Evolutionary conservation across 1,139 yeast species (phyloP).

Genomic region (Meyerozyma smithsonii): DNA sequence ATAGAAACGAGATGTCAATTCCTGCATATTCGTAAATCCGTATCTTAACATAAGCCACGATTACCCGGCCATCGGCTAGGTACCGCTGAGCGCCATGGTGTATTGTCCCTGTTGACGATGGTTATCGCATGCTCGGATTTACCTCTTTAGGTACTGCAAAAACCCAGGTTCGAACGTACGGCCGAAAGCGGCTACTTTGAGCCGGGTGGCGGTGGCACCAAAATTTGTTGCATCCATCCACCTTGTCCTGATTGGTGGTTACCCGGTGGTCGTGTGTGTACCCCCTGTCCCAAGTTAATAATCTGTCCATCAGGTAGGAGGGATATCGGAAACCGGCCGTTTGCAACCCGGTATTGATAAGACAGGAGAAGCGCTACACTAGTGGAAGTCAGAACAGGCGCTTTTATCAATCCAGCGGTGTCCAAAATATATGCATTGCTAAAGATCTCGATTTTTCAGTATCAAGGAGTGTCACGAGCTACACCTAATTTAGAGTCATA

Average conservation of each 20-base stretch:
- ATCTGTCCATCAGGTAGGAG: slow-evolving; percentile 2
- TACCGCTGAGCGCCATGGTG: too few relatives aligned
- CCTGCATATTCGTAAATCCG: too few relatives aligned
- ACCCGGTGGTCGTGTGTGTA: not conserved
- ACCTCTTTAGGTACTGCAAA: too few relatives aligned
- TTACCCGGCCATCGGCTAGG: not conserved
- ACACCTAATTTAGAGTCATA: slow-evolving; percentile 1
- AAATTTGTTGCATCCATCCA: not conserved
- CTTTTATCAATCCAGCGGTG: not conserved
- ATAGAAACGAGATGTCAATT: not conserved
- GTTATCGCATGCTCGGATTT: too few relatives aligned
- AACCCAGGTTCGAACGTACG: too few relatives aligned
- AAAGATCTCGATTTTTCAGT: not conserved
- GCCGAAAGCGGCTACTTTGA: not conserved
- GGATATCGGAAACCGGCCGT: not conserved
- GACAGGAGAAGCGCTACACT: not conserved
- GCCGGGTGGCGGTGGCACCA: not conserved
- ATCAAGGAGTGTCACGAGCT: not conserved
- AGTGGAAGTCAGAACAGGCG: not conserved
- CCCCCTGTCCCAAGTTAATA: not conserved
- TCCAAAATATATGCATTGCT: not conserved
- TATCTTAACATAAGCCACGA: not conserved
- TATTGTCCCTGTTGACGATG: too few relatives aligned
- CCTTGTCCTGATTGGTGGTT: slow-evolving; percentile 1
- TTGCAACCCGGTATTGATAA: not conserved